A percentile compares a stretch with the other conserved stretches of the same genome.
phyloP scores from a whole-genome alignment of 2,329 filamentous ascomycete species.

The Calonectria pseudoreteaudii region DNA sequence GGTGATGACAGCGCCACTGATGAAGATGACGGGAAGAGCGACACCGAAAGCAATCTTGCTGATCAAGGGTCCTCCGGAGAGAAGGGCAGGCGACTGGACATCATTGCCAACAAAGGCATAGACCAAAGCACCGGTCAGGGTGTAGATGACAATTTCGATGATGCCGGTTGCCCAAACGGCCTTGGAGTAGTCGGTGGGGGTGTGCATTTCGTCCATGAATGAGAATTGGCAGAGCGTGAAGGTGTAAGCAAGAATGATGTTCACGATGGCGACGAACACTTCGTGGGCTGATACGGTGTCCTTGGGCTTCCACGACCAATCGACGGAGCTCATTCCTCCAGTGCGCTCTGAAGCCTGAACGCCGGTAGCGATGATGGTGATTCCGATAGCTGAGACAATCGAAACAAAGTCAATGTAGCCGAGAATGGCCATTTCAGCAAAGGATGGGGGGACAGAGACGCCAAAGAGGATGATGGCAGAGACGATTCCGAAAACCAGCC shows the following conservation, averaged over 20 bases:
- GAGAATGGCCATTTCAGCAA: slow-evolving; percentile 23
- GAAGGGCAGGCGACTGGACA: slow-evolving; percentile 23
- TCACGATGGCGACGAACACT: slow-evolving; percentile 24
- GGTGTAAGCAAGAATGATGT: slow-evolving; percentile 27
- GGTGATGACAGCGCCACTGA: slow-evolving; percentile 25
- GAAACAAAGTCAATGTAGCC: slow-evolving; percentile 25
- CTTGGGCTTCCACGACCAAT: slow-evolving; percentile 22
- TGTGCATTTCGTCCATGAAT: slow-evolving; percentile 29
- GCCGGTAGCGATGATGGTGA: slow-evolving; percentile 25
- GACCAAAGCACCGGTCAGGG: slow-evolving; percentile 22
- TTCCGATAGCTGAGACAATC: slow-evolving; percentile 20
- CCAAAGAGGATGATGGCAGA: slow-evolving; percentile 25
- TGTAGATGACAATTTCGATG: slow-evolving; percentile 26
- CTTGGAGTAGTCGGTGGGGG: slow-evolving; percentile 21
- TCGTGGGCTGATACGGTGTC: slow-evolving; percentile 23
- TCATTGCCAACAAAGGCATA: slow-evolving; percentile 21
- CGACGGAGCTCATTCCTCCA: slow-evolving; percentile 19
- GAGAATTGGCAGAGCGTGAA: slow-evolving; percentile 26
- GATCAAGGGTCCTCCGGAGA: slow-evolving; percentile 20
- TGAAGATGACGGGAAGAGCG: slow-evolving; percentile 26
- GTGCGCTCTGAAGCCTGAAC: slow-evolving; percentile 7
- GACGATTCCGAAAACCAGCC: slow-evolving; percentile 20
- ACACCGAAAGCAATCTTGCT: slow-evolving; percentile 25
- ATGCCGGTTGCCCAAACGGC: slow-evolving; percentile 26
- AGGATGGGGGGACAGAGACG: slow-evolving; percentile 22